A percentile compares a stretch with the other conserved stretches of the same genome.
phyloP scores from a whole-genome alignment of 73 alveolate species.

The Stentor coeruleus region DNA sequence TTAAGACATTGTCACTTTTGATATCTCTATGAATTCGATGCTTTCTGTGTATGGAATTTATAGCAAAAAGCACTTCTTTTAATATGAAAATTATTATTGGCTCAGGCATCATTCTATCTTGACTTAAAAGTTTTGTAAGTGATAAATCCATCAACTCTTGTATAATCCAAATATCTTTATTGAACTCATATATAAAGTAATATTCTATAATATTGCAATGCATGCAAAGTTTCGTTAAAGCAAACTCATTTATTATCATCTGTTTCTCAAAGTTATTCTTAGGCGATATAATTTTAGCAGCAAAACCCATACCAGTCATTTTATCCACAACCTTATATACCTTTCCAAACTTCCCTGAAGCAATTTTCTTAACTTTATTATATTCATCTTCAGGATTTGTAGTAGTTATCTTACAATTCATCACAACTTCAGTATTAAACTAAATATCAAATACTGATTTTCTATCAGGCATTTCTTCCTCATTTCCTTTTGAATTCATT shows the following conservation, averaged over 20 bases:
- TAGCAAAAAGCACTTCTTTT: conserved; percentile 31
- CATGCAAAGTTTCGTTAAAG: neutral
- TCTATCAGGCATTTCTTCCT: no score
- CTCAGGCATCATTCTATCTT: neutral
- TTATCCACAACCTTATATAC: no score
- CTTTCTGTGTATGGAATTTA: conserved; percentile 27
- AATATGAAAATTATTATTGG: conserved; percentile 27
- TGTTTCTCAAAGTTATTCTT: neutral
- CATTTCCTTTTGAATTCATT: no score
- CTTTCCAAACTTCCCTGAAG: no score
- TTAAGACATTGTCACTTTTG: conserved; percentile 77
- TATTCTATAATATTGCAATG: neutral
- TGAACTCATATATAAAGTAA: neutral
- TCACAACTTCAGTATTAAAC: no score
- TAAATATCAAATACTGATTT: no score
- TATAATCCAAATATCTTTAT: neutral
- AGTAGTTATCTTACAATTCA: no score
- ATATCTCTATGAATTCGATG: conserved; percentile 81
- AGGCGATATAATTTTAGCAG: neutral
- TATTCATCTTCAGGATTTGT: no score
- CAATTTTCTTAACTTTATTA: no score
- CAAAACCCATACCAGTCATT: no score
- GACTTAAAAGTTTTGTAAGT: neutral
- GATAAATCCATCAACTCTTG: neutral
- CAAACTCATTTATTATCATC: neutral